A percentile compares a stretch with the other conserved stretches of the same genome.
Conservation (phyloP, 139 green algal species). For the Chlamydomonas sp. region DNA sequence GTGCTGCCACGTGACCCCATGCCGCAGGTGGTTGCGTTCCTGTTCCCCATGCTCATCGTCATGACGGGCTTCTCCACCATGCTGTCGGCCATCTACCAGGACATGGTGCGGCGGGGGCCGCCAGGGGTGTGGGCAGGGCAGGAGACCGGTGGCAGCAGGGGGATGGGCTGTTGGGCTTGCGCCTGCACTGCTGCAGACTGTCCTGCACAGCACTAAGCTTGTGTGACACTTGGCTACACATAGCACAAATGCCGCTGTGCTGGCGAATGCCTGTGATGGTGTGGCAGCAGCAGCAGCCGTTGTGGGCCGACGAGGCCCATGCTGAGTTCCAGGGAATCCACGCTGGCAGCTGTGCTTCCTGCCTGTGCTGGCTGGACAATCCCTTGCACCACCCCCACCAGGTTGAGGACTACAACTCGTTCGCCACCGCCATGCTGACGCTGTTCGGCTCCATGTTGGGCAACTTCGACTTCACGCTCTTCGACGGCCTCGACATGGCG, state of each 20-base stretch:
- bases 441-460: conserved; percentile 43
- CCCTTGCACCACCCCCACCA: background rate
- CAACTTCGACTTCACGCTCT: conserved; percentile 29
- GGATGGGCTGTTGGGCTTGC: background rate
- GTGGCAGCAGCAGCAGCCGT: too few relatives aligned
- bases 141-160: background rate
- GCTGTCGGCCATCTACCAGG: conserved; percentile 13
- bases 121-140: too few relatives aligned
- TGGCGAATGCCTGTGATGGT: too few relatives aligned
- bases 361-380: too few relatives aligned
- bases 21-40: background rate
- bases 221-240: too few relatives aligned
- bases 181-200: background rate
- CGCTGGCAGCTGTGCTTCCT: too few relatives aligned
- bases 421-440: background rate
- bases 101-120: conserved; percentile 1
- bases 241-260: too few relatives aligned
- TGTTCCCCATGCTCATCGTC: conserved; percentile 17
- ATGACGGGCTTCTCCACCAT: conserved; percentile 42
- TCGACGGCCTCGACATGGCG: background rate
- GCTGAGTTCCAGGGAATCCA: too few relatives aligned
- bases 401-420: conserved; percentile 1
- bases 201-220: too few relatives aligned
- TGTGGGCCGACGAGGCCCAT: too few relatives aligned
- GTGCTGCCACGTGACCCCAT: too few relatives aligned